phyloP scores from a whole-genome alignment of 306 rosid genomes.

The Mimosa pudica region DNA sequence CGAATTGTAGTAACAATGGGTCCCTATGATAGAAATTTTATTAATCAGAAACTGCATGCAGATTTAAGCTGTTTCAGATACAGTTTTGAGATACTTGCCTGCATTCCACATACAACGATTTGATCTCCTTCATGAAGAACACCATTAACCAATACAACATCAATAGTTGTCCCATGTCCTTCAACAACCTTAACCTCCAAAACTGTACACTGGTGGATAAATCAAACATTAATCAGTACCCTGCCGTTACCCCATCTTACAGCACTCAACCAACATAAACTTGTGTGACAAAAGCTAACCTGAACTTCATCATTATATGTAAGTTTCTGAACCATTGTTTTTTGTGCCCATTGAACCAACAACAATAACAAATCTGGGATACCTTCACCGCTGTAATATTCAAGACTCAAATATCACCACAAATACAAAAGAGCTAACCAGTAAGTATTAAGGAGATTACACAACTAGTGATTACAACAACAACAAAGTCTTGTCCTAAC shows the following conservation, averaged over 20 bases:
- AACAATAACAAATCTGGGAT: conserved; percentile 83
- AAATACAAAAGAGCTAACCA: not conserved
- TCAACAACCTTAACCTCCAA: conserved; percentile 97
- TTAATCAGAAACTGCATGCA: conserved; percentile 19
- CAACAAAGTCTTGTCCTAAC: too few species aligned
- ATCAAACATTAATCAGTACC: conserved; percentile 43
- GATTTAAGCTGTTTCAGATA: conserved; percentile 9
- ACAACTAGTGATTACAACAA: not conserved
- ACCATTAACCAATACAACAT: conserved; percentile 93
- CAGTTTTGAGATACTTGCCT: conserved; percentile 52
- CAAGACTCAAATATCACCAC: conserved; percentile 37
- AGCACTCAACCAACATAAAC: conserved; percentile 33
- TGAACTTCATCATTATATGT: conserved; percentile 84
- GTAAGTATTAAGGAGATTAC: not conserved
- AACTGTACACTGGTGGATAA: conserved; percentile 79
- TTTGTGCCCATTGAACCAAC: conserved; percentile 89
- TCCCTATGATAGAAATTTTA: conserved; percentile 52
- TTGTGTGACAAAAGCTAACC: conserved; percentile 50
- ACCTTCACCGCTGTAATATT: conserved; percentile 83
- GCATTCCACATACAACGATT: conserved; percentile 96
- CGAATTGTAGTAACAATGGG: conserved; percentile 90
- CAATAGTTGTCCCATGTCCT: conserved; percentile 98
- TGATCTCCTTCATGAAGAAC: conserved; percentile 99
- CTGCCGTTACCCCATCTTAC: conserved; percentile 30
- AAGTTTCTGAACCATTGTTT: conserved; percentile 88